Evolutionary conservation across 2,329 filamentous ascomycete genomes (phyloP), one percentile per base, ranked within the genome.

Genomic region (Cadophora sp.): DNA sequence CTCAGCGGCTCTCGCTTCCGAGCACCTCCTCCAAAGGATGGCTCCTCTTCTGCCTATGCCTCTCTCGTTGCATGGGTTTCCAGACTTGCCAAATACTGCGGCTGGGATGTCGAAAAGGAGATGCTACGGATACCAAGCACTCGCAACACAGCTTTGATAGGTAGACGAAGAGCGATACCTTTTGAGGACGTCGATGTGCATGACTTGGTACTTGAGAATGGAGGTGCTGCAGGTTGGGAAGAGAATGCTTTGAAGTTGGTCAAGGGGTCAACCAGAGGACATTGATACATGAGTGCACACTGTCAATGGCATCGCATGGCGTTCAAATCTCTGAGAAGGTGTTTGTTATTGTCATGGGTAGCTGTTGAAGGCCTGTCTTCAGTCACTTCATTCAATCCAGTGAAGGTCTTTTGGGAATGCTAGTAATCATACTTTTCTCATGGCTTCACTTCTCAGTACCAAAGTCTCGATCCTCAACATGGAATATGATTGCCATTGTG

Each of bases 121-220:
- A 89, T 96, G 83, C 80, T 99, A 74, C 85, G 95, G 56, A 98
- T 99, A 70, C 96, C 96, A 0, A 97, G 92, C 78, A 97, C 95
- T 48, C 85, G 96, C 70, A 98, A 98, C 79, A 89, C 90, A 22
- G 93, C 90, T 0, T 82, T 99, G 34, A 77, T 98, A 50, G 94
- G 94, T 4, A 85, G 92, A 37, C 80, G 76, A 53, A 73, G 74
- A 61, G 65, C 19, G 19, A 61, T 34, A 62, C 50, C 55, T 4
- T 76, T 71, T 62, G 72, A 62, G 48, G 74, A 81, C 11, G 71
- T 82, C 5, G 80, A 86, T 60, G 73, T 87, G 26, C 66, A 79
- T 14, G 76, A 77, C 1, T 74, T 91, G 24, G 74, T 89, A 16
- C 72, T 76, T 14, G 82, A 82, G 68, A 86, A 87, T 73, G 87